A percentile compares a stretch with the other conserved stretches of the same genome.
Conservation (phyloP, 2,329 filamentous ascomycete species). For the Neonectria sp. region DNA sequence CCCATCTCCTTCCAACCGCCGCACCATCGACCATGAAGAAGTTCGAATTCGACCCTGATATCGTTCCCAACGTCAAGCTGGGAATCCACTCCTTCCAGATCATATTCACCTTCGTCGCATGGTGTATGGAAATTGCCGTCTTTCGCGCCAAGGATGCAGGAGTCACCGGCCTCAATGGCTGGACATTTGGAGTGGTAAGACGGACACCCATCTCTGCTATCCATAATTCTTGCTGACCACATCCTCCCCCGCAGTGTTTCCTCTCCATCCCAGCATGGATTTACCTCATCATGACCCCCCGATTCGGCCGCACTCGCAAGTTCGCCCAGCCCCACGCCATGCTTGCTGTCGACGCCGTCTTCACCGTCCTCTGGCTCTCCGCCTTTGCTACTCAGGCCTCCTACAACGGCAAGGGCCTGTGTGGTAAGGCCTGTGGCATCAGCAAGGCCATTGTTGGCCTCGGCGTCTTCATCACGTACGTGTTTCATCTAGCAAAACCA, state of each 20-base stretch:
- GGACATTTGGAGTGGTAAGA: conserved; percentile 76
- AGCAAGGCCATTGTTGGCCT: conserved; percentile 76
- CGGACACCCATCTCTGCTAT: neutral
- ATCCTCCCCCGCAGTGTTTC: conserved; percentile 68
- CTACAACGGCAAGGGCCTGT: conserved; percentile 71
- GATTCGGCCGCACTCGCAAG: conserved; percentile 73
- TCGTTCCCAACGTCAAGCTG: conserved; percentile 70
- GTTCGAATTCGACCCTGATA: conserved; percentile 68
- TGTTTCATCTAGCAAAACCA: conserved; percentile 26
- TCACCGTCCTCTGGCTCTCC: conserved; percentile 75
- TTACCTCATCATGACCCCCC: conserved; percentile 75
- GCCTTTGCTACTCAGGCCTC: conserved; percentile 77
- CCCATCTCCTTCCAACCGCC: neutral
- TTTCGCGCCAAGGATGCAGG: conserved; percentile 64
- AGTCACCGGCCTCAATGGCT: conserved; percentile 72
- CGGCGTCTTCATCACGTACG: conserved; percentile 75
- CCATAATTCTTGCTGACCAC: neutral
- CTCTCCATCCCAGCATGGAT: conserved; percentile 75
- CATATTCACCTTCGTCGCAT: conserved; percentile 68
- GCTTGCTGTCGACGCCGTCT: conserved; percentile 70
- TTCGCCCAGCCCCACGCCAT: conserved; percentile 75
- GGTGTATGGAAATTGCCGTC: conserved; percentile 72
- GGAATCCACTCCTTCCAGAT: conserved; percentile 71
- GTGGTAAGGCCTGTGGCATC: conserved; percentile 69
- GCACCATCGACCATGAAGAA: conserved; percentile 56